Conservation (phyloP, 257 asterid species). For the Marsdenia floribunda region DNA sequence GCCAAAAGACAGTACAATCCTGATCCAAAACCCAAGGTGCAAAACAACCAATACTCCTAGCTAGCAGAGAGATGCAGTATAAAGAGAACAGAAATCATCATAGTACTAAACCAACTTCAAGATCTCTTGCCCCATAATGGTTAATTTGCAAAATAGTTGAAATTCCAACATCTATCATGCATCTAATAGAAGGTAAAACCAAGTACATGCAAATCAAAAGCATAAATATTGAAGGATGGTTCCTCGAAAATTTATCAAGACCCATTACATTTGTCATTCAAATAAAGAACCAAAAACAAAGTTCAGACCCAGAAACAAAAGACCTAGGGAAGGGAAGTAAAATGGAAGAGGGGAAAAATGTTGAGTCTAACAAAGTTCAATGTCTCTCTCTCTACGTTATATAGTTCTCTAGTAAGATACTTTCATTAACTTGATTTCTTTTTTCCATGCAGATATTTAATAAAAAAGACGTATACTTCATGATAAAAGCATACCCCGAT, state of each 20-base stretch:
- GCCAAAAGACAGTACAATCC: not conserved
- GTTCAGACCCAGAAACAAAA: not conserved
- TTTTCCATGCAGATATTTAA: not conserved
- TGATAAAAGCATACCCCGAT: conserved; percentile 67
- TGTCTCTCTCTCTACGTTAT: not conserved
- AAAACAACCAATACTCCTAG: not conserved
- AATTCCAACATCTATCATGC: not conserved
- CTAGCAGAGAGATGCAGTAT: not conserved
- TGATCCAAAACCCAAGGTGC: not conserved
- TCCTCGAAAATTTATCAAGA: not conserved
- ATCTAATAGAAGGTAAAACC: not conserved
- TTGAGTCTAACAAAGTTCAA: not conserved
- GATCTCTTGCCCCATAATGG: not conserved
- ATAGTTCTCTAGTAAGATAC: not conserved
- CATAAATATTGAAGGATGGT: not conserved
- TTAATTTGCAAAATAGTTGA: not conserved
- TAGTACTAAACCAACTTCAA: not conserved
- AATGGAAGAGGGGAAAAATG: not conserved
- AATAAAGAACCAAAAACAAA: not conserved
- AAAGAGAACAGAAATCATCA: not conserved
- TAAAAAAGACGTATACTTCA: not conserved
- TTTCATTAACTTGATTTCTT: not conserved
- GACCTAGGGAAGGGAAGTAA: not conserved
- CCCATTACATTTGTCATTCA: not conserved
- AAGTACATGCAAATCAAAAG: not conserved